Conservation (phyloP, 345 rosid species). For the Aquilaria sinensis region DNA sequence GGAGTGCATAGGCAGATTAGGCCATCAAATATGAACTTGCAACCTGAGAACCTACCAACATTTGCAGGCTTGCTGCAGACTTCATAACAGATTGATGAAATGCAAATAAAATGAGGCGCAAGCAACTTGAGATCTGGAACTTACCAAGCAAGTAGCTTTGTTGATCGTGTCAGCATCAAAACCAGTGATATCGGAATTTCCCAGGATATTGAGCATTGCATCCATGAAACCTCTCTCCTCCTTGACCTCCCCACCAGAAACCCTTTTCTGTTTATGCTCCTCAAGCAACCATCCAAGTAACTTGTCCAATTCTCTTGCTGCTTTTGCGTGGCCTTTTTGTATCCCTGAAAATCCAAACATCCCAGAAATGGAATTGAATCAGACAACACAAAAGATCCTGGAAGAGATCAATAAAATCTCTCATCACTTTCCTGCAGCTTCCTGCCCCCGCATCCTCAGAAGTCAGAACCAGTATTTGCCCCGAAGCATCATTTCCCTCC, state of each 20-base stretch:
- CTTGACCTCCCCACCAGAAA: slow-evolving; percentile 2
- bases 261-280: slow-evolving; percentile 32
- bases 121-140: too few relatives aligned
- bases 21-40: too few relatives aligned
- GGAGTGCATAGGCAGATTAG: too few relatives aligned
- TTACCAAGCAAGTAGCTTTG: slow-evolving; percentile 30
- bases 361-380: slow-evolving; percentile 35
- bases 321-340: slow-evolving; percentile 27
- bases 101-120: too few relatives aligned
- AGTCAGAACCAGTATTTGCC: background rate
- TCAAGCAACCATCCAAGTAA: slow-evolving; percentile 26
- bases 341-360: slow-evolving; percentile 33
- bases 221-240: slow-evolving; percentile 34
- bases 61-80: too few relatives aligned
- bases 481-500: slow-evolving; percentile 26
- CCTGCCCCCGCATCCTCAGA: slow-evolving; percentile 8
- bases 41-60: too few relatives aligned
- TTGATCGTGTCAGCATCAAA: slow-evolving; percentile 21
- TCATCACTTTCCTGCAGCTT: slow-evolving; percentile 6
- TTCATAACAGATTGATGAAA: too few relatives aligned
- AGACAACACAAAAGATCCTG: slow-evolving; percentile 20
- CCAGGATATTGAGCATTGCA: slow-evolving; percentile 26
- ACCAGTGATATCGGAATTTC: slow-evolving; percentile 10
- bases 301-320: slow-evolving; percentile 26
- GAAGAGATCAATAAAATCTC: slow-evolving; percentile 18